These are phyloP conservation scores for Cyclocybe cylindracea DNA, from an alignment of 768 basidiomycete species.

Conservation along the genomic window DNA sequence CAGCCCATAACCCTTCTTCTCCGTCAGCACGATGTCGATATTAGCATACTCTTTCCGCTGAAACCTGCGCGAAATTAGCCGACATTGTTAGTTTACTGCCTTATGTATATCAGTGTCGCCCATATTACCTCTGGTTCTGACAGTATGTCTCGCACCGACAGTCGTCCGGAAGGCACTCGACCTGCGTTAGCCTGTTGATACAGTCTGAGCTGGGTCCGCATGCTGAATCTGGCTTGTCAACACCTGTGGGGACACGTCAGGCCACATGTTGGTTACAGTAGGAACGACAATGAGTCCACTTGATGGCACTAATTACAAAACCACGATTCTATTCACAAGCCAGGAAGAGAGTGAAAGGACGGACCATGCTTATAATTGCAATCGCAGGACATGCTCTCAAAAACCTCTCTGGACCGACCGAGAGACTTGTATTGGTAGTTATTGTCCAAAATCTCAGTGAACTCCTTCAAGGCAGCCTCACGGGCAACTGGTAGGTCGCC, in stretches of 20 bases:
- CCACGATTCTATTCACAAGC: conserved; percentile 19
- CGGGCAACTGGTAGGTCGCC: conserved; percentile 78
- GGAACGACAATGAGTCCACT: background rate
- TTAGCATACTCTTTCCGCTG: conserved; percentile 81
- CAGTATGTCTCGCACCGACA: conserved; percentile 84
- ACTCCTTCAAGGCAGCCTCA: conserved; percentile 68
- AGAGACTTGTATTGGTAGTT: conserved; percentile 86
- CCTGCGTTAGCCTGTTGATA: conserved; percentile 96
- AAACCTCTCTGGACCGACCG: conserved; percentile 84
- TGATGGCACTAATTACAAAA: conserved; percentile 2
- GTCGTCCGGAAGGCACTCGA: conserved; percentile 90
- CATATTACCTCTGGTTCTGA: conserved; percentile 86
- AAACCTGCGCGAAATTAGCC: conserved; percentile 56
- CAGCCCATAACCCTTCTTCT: conserved; percentile 94
- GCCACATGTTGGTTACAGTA: conserved; percentile 18
- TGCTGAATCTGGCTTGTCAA: conserved; percentile 61
- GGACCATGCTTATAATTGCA: conserved; percentile 82
- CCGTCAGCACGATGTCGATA: conserved; percentile 90
- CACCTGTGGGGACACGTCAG: conserved; percentile 43
- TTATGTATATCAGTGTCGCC: conserved; percentile 5
- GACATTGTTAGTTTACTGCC: conserved; percentile 8
- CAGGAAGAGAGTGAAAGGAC: conserved; percentile 36
- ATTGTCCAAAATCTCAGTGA: conserved; percentile 73
- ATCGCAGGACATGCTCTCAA: conserved; percentile 96
- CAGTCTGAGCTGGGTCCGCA: conserved; percentile 92